Evolutionary conservation across 2,329 filamentous ascomycete species (phyloP), one percentile per base, ranked within the genome.

Genomic region (Helminthosporium solani): DNA sequence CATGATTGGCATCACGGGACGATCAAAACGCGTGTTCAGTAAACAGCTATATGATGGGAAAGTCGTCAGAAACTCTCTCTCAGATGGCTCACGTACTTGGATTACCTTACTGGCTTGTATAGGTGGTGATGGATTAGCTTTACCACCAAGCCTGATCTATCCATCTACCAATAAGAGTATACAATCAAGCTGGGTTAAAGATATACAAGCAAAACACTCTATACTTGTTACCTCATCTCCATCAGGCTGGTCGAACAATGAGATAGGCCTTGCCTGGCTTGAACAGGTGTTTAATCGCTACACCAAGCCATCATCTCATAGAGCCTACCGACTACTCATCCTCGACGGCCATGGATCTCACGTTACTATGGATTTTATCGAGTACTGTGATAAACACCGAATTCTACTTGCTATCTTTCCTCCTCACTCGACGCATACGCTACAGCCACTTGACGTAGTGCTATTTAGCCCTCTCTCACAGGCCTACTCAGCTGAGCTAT

Each of bases 311-410:
- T 35, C 41, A 16, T 36, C 44, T 3, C n/a, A 27, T 16, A 7
- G 25, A 7, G 5, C 25, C n/a, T 50, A 42, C 18, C 35, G 43
- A 16, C 30, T 50, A 7, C 21, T 47, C 2, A 43, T 47, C 7
- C 19, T 50, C 6, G 28, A 49, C 27, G 39, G 46, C 9, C 47
- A 50, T 35, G 47, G 39, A n/a, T 42, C 40, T 7, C 33, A 34
- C 18, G 30, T 35, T 8, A 25, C 20, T 9, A 33, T 35, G 20
- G 30, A 35, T 3, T 42, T 34, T 42, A 42, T 71, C 34, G 20
- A 61, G 20, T 70, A 60, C 45, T 73, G 52, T 46, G 55, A 46
- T 33, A 41, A 58, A 11, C 46, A 50, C 35, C 28, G 23, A 27
- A 53, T 50, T 9, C 38, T 49, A 3, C 28, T 50, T 5, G 34